These are phyloP conservation scores for Carallia brachiata DNA, from an alignment of 345 rosid species.

Conservation along the genomic window DNA sequence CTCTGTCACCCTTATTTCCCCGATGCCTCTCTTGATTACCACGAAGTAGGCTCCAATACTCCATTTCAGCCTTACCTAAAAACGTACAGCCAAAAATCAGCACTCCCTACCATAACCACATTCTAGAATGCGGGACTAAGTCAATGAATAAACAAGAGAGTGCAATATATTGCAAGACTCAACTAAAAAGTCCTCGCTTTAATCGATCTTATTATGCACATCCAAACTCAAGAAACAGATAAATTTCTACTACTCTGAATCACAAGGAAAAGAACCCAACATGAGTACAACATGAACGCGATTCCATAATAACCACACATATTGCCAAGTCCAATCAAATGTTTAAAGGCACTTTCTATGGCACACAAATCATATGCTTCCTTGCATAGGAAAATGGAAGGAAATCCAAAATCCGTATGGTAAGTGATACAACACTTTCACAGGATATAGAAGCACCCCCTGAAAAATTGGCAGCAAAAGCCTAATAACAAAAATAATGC, in stretches of 20 bases:
- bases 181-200: too few relatives aligned
- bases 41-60: constrained; percentile 70
- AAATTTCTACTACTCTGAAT: too few relatives aligned
- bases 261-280: too few relatives aligned
- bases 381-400: too few relatives aligned
- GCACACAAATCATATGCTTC: too few relatives aligned
- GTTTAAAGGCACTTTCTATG: too few relatives aligned
- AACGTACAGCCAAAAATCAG: not conserved
- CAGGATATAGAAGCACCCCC: not conserved
- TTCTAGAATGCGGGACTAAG: not conserved
- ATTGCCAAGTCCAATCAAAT: too few relatives aligned
- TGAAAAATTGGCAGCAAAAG: not conserved
- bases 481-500: too few relatives aligned
- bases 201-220: too few relatives aligned
- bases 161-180: not conserved
- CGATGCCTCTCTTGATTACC: constrained; percentile 51
- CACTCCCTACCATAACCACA: not conserved
- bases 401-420: too few relatives aligned
- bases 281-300: not conserved
- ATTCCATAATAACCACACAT: not conserved
- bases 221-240: too few relatives aligned
- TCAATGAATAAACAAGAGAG: too few relatives aligned
- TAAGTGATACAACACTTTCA: not conserved
- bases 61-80: constrained; percentile 80
- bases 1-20: constrained; percentile 52